Evolutionary conservation across 495 filamentous ascomycete genomes (phyloP), one percentile per base, ranked within the genome.

Genomic region (Penicillium diatomitis): DNA sequence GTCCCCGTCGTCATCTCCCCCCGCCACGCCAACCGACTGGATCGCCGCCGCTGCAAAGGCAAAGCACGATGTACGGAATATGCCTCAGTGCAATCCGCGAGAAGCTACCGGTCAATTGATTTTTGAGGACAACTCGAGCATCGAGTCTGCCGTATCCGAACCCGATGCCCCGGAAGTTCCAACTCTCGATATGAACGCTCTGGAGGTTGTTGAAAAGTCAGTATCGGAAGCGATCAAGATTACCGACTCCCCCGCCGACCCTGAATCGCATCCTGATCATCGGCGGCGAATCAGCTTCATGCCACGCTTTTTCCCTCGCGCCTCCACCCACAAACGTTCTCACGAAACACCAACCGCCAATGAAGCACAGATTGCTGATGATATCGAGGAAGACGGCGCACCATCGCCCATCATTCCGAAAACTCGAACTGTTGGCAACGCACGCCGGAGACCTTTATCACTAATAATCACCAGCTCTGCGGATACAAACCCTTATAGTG

Each of bases 1-100:
- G 11, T 49, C 20, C 20, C 20, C 20, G 20, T 20, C 50, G 1
- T 56, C 59, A 12, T 61, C 65, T 3, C 61, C 63, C 4, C 66
- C 66, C 5, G 48, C 72, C 6, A 69, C 68, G 3, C 64, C 71
- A 6, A 65, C 69, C 38, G 71, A 74, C 32, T 74, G 71, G 71
- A 40, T 74, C 43, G 71, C 70, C 31, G 71, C 71, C 20, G 20
- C 20, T 20, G 20, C 20, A 20, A 20, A 20, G 11, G 68, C 68
- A 28, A 62, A 60, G 48, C 48, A 61, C 33, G 52, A 46, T 20
- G 20, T 20, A 20, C 20, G 20, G 20, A 20, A 20, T 20, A 20
- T 20, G 20, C 20, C 20, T 20, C 20, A 54, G 12, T 47, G 27
- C 9, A 51, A 56, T n/a, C 50, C 60, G 33, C 48, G 52, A 12